Conservation (phyloP, 2,329 filamentous ascomycete species). For the Aspergillus felis region DNA sequence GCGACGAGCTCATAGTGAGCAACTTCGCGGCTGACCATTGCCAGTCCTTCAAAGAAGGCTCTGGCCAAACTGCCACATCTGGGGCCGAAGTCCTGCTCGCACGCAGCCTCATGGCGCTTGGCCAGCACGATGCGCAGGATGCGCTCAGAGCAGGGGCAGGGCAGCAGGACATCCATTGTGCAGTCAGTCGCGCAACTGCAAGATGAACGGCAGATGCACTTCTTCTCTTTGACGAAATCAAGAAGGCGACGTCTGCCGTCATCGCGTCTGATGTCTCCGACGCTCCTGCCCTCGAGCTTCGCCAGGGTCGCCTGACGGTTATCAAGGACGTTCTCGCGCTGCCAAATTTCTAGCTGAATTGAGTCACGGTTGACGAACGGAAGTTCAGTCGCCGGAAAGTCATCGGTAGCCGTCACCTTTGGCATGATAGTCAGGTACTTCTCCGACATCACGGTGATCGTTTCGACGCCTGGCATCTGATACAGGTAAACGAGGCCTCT, state of each 20-base stretch:
- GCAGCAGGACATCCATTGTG: conserved; percentile 24
- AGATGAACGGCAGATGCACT: conserved; percentile 33
- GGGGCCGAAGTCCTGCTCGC: conserved; percentile 14
- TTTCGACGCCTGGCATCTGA: conserved; percentile 23
- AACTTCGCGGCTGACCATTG: conserved; percentile 19
- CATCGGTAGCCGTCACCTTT: conserved; percentile 8
- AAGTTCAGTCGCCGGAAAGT: conserved; percentile 15
- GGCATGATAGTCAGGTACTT: conserved; percentile 31
- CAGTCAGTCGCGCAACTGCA: conserved; percentile 34
- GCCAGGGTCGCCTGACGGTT: conserved; percentile 32
- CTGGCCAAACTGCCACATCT: conserved; percentile 27
- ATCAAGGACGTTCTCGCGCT: conserved; percentile 24
- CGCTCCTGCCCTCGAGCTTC: conserved; percentile 29
- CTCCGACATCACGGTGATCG: conserved; percentile 32
- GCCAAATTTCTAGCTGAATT: conserved; percentile 16
- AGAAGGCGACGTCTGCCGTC: conserved; percentile 21
- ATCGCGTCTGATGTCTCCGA: conserved; percentile 33
- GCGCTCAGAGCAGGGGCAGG: conserved; percentile 35
- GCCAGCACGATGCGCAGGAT: conserved; percentile 29
- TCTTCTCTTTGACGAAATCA: conserved; percentile 26
- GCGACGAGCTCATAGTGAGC: conserved; percentile 17
- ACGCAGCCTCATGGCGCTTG: conserved; percentile 14
- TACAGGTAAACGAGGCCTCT: conserved; percentile 25
- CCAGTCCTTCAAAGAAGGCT: conserved; percentile 29
- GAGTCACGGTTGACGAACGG: conserved; percentile 22